These are phyloP conservation scores for Nigrospora oryzae DNA, from an alignment of 2,329 filamentous ascomycete species.

Conservation along the genomic window DNA sequence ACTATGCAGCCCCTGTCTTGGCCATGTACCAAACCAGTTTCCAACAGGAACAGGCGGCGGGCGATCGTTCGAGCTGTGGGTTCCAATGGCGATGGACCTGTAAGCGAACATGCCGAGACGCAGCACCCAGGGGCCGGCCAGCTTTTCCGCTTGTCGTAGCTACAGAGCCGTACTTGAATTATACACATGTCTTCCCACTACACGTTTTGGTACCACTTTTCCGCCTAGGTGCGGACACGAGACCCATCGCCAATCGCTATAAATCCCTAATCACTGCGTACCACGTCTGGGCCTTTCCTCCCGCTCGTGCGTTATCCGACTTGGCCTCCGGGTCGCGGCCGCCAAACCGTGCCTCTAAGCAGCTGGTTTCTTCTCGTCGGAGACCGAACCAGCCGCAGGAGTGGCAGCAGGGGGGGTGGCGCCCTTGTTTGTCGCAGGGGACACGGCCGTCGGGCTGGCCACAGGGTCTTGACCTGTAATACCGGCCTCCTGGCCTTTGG, in stretches of 20 bases:
- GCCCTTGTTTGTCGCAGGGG: constrained; percentile 13
- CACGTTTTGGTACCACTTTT: background rate
- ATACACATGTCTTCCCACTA: no score
- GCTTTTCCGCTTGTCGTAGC: no score
- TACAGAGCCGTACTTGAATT: no score
- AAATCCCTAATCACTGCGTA: background rate
- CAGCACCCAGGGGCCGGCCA: no score
- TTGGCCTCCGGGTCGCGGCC: background rate
- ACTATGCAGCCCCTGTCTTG: no score
- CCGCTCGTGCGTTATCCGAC: background rate
- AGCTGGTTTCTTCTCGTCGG: background rate
- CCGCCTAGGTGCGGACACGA: background rate
- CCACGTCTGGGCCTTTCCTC: background rate
- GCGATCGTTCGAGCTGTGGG: no score
- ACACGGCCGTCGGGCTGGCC: constrained; percentile 20
- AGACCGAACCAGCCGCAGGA: background rate
- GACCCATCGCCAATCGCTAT: background rate
- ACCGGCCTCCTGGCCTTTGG: constrained; percentile 38
- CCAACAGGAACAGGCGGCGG: no score
- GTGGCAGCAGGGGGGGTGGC: background rate
- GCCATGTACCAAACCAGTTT: no score
- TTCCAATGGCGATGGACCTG: no score
- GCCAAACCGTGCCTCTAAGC: background rate
- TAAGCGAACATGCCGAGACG: no score
- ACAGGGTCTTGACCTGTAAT: constrained; percentile 26